Percentiles rank a stretch among this genome's conserved stretches.
phyloP scores from a whole-genome alignment of 2,329 filamentous ascomycete genomes.

The Trichoderma afroharzianum region DNA sequence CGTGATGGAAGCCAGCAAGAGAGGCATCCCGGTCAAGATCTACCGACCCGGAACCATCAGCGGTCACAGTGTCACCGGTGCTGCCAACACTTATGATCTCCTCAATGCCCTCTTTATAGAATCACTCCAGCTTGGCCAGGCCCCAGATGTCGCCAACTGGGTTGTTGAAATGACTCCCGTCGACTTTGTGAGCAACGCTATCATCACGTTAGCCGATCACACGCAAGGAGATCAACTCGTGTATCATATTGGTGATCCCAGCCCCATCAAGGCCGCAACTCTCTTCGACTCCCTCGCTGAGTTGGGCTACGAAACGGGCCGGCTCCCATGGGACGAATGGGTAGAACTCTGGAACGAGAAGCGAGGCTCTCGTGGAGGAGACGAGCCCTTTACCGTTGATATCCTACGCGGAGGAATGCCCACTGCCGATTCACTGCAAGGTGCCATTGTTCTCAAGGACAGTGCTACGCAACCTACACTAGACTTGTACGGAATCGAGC shows the following conservation, averaged over 20 bases:
- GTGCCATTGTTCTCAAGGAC: slow-evolving; percentile 71
- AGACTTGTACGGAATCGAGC: slow-evolving; percentile 48
- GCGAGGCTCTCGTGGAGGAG: slow-evolving; percentile 61
- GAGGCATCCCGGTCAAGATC: slow-evolving; percentile 67
- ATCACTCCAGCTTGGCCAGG: slow-evolving; percentile 67
- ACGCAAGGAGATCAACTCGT: slow-evolving; percentile 58
- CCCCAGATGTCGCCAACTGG: slow-evolving; percentile 70
- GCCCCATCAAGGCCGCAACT: slow-evolving; percentile 61
- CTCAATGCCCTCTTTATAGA: slow-evolving; percentile 74
- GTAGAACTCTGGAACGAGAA: slow-evolving; percentile 69
- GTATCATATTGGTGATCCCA: slow-evolving; percentile 72
- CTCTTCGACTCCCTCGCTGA: slow-evolving; percentile 62
- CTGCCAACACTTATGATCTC: slow-evolving; percentile 75
- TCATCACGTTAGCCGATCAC: slow-evolving; percentile 66
- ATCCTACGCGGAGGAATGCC: slow-evolving; percentile 81
- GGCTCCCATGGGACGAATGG: slow-evolving; percentile 69
- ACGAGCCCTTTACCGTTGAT: slow-evolving; percentile 72
- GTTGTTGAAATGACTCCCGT: slow-evolving; percentile 80
- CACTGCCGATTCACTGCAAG: slow-evolving; percentile 64
- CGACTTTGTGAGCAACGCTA: slow-evolving; percentile 73
- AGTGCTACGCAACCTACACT: slow-evolving; percentile 61
- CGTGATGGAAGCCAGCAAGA: slow-evolving; percentile 63
- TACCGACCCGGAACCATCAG: slow-evolving; percentile 74
- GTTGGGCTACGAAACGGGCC: slow-evolving; percentile 68
- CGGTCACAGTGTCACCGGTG: slow-evolving; percentile 70